phyloP scores from a whole-genome alignment of 208 protist species.

The Leishmania martiniquensis region DNA sequence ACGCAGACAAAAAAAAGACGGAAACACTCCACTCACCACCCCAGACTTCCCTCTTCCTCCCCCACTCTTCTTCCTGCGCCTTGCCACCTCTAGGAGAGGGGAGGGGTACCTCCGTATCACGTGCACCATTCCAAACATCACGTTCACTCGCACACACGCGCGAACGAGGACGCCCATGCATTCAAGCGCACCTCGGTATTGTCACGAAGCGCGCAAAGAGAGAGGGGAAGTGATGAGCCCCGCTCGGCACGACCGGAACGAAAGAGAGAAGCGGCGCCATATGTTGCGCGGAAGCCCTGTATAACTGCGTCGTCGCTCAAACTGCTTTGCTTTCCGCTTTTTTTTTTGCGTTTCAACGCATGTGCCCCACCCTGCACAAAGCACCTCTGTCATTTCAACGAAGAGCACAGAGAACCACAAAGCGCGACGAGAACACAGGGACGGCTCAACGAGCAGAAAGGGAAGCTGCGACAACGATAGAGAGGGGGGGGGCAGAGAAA shows the following conservation, averaged over 20 bases:
- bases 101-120: neutral
- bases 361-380: neutral
- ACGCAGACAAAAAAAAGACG: neutral
- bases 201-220: no score
- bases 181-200: no score
- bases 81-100: no score
- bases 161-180: no score
- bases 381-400: neutral
- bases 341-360: no score
- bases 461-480: neutral
- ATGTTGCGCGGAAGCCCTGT: neutral
- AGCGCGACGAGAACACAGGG: neutral
- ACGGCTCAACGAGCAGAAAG: neutral
- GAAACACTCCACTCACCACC: neutral
- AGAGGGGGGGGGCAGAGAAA: neutral
- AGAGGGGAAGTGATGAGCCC: no score
- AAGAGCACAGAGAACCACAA: neutral
- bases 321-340: neutral
- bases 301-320: neutral
- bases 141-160: no score
- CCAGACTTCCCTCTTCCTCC: neutral
- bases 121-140: neutral
- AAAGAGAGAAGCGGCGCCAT: neutral
- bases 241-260: no score
- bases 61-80: neutral